Conservation (phyloP, 2,329 filamentous ascomycete genomes). For the Metarhizium sp. region DNA sequence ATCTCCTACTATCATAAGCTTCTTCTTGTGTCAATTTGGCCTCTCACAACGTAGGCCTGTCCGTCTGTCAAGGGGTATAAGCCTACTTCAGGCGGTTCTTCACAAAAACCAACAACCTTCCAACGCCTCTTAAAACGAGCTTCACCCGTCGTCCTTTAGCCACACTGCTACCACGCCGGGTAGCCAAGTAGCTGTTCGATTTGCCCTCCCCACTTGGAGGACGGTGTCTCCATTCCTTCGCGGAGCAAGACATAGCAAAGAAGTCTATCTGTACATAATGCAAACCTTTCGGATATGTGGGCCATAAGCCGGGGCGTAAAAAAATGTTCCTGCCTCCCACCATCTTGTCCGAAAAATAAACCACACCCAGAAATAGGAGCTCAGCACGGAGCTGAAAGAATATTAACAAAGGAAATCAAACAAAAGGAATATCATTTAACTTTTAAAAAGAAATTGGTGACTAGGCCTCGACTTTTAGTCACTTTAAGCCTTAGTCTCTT, state of each 20-base stretch:
- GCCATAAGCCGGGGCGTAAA: conserved; percentile 1
- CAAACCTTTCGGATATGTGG: conserved; percentile 12
- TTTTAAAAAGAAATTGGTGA: conserved; percentile 3
- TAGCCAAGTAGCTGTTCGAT: conserved; percentile 1
- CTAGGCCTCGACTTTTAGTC: neutral
- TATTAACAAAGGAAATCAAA: conserved; percentile 13
- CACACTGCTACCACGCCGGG: conserved; percentile 3
- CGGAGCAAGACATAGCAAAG: conserved; percentile 26
- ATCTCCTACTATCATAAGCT: conserved; percentile 23
- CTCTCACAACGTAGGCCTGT: conserved; percentile 23
- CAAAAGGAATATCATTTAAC: conserved; percentile 13
- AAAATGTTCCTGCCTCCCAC: conserved; percentile 2
- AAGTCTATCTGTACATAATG: conserved; percentile 33
- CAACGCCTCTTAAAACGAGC: conserved; percentile 26
- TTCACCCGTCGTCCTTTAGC: neutral
- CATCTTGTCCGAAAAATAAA: conserved; percentile 1
- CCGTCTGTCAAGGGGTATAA: conserved; percentile 20
- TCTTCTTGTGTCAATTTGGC: conserved; percentile 25
- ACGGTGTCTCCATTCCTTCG: conserved; percentile 20
- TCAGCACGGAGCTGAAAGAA: conserved; percentile 1
- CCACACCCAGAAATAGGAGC: conserved; percentile 4
- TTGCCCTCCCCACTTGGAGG: conserved; percentile 17
- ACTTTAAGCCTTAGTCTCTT: conserved; percentile 32
- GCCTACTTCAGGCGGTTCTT: conserved; percentile 26
- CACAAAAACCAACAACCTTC: conserved; percentile 26